A percentile compares a stretch with the other conserved stretches of the same genome.
These are phyloP conservation scores for Epithemia pelagica DNA, from an alignment of 108 stramenopile species.

Conservation along the genomic window DNA sequence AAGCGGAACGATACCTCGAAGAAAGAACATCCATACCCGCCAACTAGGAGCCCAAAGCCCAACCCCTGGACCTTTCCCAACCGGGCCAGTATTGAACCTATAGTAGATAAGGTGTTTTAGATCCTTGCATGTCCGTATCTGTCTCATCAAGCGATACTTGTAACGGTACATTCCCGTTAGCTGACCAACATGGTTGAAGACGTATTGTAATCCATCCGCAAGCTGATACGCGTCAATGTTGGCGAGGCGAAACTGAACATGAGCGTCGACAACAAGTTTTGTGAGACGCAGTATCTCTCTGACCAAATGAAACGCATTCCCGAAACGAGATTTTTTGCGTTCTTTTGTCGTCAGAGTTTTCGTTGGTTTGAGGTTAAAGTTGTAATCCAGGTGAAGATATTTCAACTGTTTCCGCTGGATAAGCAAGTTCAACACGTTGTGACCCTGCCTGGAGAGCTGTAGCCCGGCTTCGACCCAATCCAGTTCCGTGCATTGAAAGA, in stretches of 20 bases:
- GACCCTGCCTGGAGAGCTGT: slow-evolving; percentile 97
- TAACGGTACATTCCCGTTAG: slow-evolving; percentile 99
- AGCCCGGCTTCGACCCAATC: slow-evolving; percentile 99
- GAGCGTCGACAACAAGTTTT: slow-evolving; percentile 97
- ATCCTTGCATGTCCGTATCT: slow-evolving; percentile 99
- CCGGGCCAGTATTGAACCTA: slow-evolving; percentile 99
- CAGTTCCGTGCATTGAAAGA: slow-evolving; percentile 98
- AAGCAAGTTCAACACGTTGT: slow-evolving; percentile 98
- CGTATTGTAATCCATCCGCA: slow-evolving; percentile 98
- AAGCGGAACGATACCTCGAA: slow-evolving; percentile 94
- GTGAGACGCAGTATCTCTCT: slow-evolving; percentile 98
- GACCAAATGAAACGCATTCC: slow-evolving; percentile 97
- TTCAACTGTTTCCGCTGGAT: slow-evolving; percentile 98
- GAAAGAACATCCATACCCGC: slow-evolving; percentile 99
- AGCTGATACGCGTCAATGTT: slow-evolving; percentile 99
- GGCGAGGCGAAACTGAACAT: slow-evolving; percentile 96
- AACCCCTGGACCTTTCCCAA: slow-evolving; percentile 98
- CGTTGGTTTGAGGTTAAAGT: slow-evolving; percentile 99
- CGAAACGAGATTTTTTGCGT: slow-evolving; percentile 95
- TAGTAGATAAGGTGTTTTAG: slow-evolving; percentile 99
- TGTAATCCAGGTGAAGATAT: slow-evolving; percentile 99
- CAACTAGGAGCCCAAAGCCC: slow-evolving; percentile 99
- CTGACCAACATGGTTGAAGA: slow-evolving; percentile 99
- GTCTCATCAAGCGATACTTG: slow-evolving; percentile 99
- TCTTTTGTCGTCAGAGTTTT: slow-evolving; percentile 99